Evolutionary conservation across 768 basidiomycete genomes (phyloP).

Genomic region (Phanerochaete sordida): DNA sequence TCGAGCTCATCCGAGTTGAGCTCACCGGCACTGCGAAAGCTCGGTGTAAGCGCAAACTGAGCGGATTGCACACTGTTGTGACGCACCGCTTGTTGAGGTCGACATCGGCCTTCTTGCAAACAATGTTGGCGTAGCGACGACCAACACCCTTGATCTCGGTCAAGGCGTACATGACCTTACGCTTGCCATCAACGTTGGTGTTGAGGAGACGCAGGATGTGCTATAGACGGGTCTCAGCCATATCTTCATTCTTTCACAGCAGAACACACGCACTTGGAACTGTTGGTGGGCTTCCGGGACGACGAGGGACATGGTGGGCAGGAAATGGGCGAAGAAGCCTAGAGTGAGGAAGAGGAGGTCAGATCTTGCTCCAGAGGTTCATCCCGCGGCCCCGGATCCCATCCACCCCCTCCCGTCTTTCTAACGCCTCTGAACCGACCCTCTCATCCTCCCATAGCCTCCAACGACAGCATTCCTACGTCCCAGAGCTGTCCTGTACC

Average conservation of each 20-base stretch:
- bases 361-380: not conserved
- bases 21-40: slow-evolving; percentile 81
- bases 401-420: slow-evolving; percentile 10
- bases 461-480: not conserved
- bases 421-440: not conserved
- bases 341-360: not conserved
- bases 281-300: slow-evolving; percentile 93
- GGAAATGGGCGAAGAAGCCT: not conserved
- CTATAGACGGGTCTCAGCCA: slow-evolving; percentile 36
- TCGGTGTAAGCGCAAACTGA: not conserved
- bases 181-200: slow-evolving; percentile 99
- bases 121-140: slow-evolving; percentile 96
- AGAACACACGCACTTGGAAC: slow-evolving; percentile 67
- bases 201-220: slow-evolving; percentile 99
- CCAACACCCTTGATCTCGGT: slow-evolving; percentile 99
- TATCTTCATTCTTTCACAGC: not conserved
- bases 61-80: not conserved
- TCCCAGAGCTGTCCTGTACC: not conserved
- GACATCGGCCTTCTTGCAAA: slow-evolving; percentile 99
- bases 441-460: not conserved
- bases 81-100: slow-evolving; percentile 96
- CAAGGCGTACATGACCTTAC: slow-evolving; percentile 99
- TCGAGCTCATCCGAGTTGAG: slow-evolving; percentile 99
- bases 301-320: slow-evolving; percentile 87
- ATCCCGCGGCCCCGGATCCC: slow-evolving; percentile 5